Base-by-base conservation (phyloP, 495 filamentous ascomycete genomes). In the Tetracladium marchalianum region DNA sequence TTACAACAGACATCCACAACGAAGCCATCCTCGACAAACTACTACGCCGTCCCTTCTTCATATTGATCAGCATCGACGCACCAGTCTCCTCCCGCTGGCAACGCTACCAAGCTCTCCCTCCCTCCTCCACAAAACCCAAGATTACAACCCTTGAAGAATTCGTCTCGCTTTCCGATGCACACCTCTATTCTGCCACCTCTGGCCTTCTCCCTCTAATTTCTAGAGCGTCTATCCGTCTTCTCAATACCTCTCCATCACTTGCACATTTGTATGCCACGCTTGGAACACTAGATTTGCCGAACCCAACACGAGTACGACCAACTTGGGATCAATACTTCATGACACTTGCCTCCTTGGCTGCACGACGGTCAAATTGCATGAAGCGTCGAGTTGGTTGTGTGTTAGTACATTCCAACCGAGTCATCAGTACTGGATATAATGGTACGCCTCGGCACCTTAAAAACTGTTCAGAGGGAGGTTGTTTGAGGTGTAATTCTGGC, bases 301-400 rank as follows among this genome's bases (percentile, higher is more conserved):
- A 92, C 61, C 77, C 83, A 31, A 71, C 85, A 54, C 82, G 92
- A 3, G 67, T 97, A 22, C 77, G 92, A 1, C 92, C 92, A n/a
- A 84, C 75, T 47, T 98, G 92, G 92, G 92, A 98, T 63, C 76
- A 87, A 52, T 98, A 98, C 66, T 98, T 98, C 63, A 98, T 98
- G 92, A 73, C 85, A 44, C 71, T 98, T 5, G 89, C 90, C 8
- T 90, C 87, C 12, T 79, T 97, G 39, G 92, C 92, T 8, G 86
- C 92, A 1, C 86, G 85, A 51, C 75, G 92, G 52, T 85, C 82
- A 62, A 98, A 98, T 62, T 98, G 92, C 68, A 98, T 98, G 92
- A 95, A 96, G 67, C 75, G 92, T 22, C 78, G 90, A 45, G 92
- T 98, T 17, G 92, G 92, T 5, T 94, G 87, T 65, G 92, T 98